Base-by-base conservation (phyloP, 495 filamentous ascomycete genomes). In the Tuber umbilicatum region DNA sequence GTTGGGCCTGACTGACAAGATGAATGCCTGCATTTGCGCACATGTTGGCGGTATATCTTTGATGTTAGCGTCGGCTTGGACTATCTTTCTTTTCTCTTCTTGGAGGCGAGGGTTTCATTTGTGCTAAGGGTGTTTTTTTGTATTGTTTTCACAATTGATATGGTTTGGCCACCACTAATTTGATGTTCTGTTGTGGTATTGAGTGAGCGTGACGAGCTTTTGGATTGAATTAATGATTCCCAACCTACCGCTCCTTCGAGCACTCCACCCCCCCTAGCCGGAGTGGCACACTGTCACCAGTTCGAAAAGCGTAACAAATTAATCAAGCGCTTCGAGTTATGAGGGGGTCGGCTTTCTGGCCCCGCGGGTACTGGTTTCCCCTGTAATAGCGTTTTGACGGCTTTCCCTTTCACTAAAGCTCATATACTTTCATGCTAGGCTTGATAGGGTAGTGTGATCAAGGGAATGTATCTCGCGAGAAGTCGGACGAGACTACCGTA, bases 371-470 rank as follows among this genome's bases (percentile, higher is more conserved):
- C 42, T 19, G 42, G 5, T 45, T 2, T 45, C 0, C 45, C 5
- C 0, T 9, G 5, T 23, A 5, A 9, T 5, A 23, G 21, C 2
- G 19, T 50, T 2, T 2, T 50, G 4, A n/a, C 9, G 5, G 6
- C 7, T 9, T n/a, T 9, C 45, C 5, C 14, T 9, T 50, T 9
- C 21, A 6, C 21, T 5, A 23, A 9, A 5, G 21, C 6, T 3
- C 5, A 9, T n/a, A 23, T 50, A 2, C 6, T n/a, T 2, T 2
- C 9, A n/a, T 0, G 45, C 9, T 50, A 23, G 19, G 19, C 0
- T 50, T 19, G 5, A 2, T 9, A n/a, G 1, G 0, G 1, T 6
- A n/a, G 21, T 19, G 0, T 7, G 45, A 5, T 0, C 3, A 23
- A 23, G 7, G 21, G 23, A 5, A 47, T 47, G 45, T 7, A 14